Conservation (phyloP, 1,284 basidiomycete species). For the Cystobasidiaceae sp. region DNA sequence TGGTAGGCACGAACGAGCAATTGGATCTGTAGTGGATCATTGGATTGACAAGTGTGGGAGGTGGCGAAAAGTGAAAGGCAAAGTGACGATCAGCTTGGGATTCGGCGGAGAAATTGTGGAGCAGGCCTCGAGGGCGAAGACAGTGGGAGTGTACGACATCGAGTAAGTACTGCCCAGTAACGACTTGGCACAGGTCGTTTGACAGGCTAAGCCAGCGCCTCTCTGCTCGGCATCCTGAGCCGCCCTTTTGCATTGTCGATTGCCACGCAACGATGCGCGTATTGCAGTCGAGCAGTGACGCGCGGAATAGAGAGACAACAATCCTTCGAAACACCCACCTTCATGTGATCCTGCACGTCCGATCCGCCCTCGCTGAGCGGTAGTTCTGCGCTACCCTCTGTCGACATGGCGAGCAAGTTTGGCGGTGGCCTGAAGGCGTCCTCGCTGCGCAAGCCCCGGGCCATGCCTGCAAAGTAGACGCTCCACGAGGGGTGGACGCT, state of each 20-base stretch:
- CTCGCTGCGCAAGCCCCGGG: constrained; percentile 75
- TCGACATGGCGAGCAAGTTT: constrained; percentile 49
- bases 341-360: constrained; percentile 87
- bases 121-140: too few relatives aligned
- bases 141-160: too few relatives aligned
- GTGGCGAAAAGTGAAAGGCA: too few relatives aligned
- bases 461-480: constrained; percentile 88
- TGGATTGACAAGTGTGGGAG: neutral
- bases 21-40: constrained; percentile 65
- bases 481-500: constrained; percentile 94
- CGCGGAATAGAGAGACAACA: neutral
- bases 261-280: too few relatives aligned
- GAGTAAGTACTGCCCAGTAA: too few relatives aligned
- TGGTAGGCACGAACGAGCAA: constrained; percentile 95
- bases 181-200: too few relatives aligned
- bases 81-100: too few relatives aligned
- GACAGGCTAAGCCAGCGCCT: too few relatives aligned
- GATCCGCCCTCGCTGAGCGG: constrained; percentile 57
- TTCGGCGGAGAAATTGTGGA: too few relatives aligned
- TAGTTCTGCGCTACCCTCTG: constrained; percentile 74
- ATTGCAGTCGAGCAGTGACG: neutral
- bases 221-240: too few relatives aligned
- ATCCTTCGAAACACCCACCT: constrained; percentile 54
- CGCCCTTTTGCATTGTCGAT: too few relatives aligned
- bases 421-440: constrained; percentile 77